Base-by-base conservation (phyloP, 768 basidiomycete species). In the Calocybe indica region DNA sequence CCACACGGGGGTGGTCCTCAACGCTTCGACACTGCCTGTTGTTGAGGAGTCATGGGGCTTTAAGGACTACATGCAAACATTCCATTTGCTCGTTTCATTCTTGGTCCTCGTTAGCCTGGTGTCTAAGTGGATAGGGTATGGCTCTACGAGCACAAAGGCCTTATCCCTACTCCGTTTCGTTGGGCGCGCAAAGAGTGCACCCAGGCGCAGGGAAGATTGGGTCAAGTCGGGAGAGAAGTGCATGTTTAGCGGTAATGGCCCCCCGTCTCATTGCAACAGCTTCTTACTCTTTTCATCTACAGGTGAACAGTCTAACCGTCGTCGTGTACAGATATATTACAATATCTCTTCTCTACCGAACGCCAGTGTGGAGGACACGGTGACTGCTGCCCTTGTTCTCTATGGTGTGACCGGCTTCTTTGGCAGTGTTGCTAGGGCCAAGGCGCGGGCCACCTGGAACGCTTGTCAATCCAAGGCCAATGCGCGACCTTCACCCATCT, bases 1-100 rank as follows among this genome's bases (percentile, higher is more conserved):
- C 0, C 82, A 85, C 50, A 70, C 76, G 9, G 87, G 86, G 5
- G 64, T 71, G 6, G 81, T 87, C 10, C 65, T 86, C 29, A 69
- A 59, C 29, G 46, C 73, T 22, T 37, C 56, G 40, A 47, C 63
- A 48, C 52, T 63, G 33, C 36, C 59, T 7, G 38, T 57, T 5
- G 46, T 54, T 15, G 37, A 42, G 13, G 8, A 46, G 3, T 49
- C 53, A 34, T 83, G 74, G 69, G 65, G 70, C 5, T 75, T 75
- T 70, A 68, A 69, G 38, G 76, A 83, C 43, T 63, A 71, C 38
- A 56, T 83, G n/a, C 85, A 87, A 55, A 57, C 70, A 3, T 74
- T 85, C 63, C 88, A 89, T 54, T 66, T 89, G 1, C 52, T 79
- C 15, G 81, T 85, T 9, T 87, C 85, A 9, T 58, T 80, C 32